Conservation (phyloP, 257 asterid genomes). For the Ilex aquifolium region DNA sequence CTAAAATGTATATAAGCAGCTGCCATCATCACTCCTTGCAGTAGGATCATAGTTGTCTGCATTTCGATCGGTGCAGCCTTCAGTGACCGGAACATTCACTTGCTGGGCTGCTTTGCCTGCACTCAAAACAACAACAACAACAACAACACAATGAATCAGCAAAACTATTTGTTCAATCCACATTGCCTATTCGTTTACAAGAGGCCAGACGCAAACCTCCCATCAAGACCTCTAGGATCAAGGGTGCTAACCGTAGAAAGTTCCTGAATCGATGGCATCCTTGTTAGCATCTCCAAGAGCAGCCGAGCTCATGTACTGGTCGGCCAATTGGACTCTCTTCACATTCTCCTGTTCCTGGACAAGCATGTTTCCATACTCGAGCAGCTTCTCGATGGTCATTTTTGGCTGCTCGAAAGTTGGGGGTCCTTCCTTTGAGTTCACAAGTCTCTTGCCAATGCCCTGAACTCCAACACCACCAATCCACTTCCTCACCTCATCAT, state of each 20-base stretch:
- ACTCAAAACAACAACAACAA: neutral
- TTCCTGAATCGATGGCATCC: slow-evolving; percentile 39
- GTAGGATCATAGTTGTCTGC: slow-evolving; percentile 60
- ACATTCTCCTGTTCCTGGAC: slow-evolving; percentile 58
- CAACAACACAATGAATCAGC: neutral
- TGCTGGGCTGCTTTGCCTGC: slow-evolving; percentile 58
- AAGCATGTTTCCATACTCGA: slow-evolving; percentile 48
- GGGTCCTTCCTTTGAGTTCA: slow-evolving; percentile 44
- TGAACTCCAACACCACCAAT: slow-evolving; percentile 39
- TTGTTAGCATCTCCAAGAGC: slow-evolving; percentile 63
- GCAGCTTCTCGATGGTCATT: slow-evolving; percentile 49
- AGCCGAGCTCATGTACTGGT: slow-evolving; percentile 40
- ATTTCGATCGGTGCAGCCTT: slow-evolving; percentile 61
- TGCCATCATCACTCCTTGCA: slow-evolving; percentile 64
- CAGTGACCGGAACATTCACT: slow-evolving; percentile 38
- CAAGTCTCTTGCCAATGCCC: slow-evolving; percentile 38
- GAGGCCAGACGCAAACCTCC: slow-evolving; percentile 7
- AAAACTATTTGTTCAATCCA: neutral
- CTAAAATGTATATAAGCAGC: slow-evolving; percentile 31
- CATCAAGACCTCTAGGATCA: slow-evolving; percentile 2
- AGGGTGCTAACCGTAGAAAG: slow-evolving; percentile 29
- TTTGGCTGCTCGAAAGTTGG: slow-evolving; percentile 47
- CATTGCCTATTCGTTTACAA: neutral
- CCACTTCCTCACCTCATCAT: slow-evolving; percentile 53
- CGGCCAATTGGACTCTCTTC: slow-evolving; percentile 58